phyloP scores from a whole-genome alignment of 176 grass and related monocot genomes.

The Zizania latifolia region DNA sequence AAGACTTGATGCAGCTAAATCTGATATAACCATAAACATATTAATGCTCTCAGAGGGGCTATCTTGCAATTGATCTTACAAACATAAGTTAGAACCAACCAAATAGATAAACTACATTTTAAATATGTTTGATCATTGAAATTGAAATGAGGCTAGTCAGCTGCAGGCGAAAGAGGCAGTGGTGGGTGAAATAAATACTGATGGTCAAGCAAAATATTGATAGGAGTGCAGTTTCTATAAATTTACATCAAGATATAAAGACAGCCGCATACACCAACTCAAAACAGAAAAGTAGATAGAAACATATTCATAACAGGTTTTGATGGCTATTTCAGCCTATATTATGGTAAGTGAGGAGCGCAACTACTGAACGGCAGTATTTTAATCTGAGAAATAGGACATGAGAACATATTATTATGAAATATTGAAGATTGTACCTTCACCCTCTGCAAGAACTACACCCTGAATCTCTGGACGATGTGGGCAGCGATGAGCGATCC shows the following conservation, averaged over 20 bases:
- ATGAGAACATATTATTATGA: background rate
- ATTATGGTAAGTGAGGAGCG: background rate
- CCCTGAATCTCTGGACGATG: conserved; percentile 86
- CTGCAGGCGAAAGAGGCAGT: background rate
- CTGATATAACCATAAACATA: no score
- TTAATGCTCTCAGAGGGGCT: background rate
- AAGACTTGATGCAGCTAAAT: no score
- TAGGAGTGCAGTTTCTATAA: background rate
- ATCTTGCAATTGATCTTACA: background rate
- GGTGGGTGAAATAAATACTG: background rate
- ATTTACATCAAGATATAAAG: background rate
- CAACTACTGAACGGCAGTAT: background rate
- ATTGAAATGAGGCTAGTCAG: background rate
- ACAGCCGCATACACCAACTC: background rate
- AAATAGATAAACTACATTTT: background rate
- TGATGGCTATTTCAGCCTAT: background rate
- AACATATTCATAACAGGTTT: background rate
- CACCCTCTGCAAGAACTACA: conserved; percentile 60
- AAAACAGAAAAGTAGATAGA: background rate
- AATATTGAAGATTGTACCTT: conserved; percentile 40
- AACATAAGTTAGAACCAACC: background rate
- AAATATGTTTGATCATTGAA: background rate
- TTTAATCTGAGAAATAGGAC: background rate
- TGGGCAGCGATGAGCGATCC: conserved; percentile 74
- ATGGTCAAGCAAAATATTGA: background rate